These are phyloP conservation scores for Colletotrichum sp. DNA, from an alignment of 2,329 filamentous ascomycete genomes.

Conservation along the genomic window DNA sequence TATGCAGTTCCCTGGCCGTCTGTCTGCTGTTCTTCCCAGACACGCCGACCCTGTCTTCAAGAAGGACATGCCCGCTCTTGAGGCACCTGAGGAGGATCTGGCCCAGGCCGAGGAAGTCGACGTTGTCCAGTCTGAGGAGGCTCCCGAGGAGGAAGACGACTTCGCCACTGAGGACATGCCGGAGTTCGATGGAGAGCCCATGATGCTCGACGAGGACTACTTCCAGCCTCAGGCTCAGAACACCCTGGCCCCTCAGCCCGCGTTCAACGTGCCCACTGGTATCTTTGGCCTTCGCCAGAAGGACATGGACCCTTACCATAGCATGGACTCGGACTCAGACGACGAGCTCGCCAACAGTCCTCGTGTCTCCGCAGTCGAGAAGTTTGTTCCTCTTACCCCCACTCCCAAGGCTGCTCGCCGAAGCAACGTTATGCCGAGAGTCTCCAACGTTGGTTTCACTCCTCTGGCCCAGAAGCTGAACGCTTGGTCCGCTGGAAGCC, in stretches of 20 bases:
- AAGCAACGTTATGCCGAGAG: constrained; percentile 27
- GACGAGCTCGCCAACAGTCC: constrained; percentile 49
- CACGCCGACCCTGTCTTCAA: constrained; percentile 43
- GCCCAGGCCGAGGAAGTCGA: not conserved
- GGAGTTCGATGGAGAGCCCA: constrained; percentile 17
- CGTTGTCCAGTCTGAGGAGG: not conserved
- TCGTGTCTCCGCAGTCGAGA: constrained; percentile 23
- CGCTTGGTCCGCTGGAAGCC: constrained; percentile 67
- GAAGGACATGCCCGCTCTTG: constrained; percentile 33
- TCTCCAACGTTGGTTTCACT: constrained; percentile 60
- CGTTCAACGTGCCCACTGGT: constrained; percentile 29
- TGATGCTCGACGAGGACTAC: constrained; percentile 26
- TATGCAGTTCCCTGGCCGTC: constrained; percentile 47
- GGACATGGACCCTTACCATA: constrained; percentile 48
- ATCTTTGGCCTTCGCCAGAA: constrained; percentile 53
- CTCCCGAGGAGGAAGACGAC: constrained; percentile 8
- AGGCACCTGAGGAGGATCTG: constrained; percentile 3
- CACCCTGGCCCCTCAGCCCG: constrained; percentile 30
- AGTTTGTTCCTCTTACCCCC: constrained; percentile 45
- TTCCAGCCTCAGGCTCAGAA: constrained; percentile 27
- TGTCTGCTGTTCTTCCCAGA: constrained; percentile 50
- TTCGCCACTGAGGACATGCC: not conserved
- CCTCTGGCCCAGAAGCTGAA: constrained; percentile 66
- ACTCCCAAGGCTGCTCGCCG: constrained; percentile 36
- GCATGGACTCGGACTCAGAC: constrained; percentile 58